Conservation (phyloP, 1,284 basidiomycete genomes). For the Fistulinella cinereoalba region DNA sequence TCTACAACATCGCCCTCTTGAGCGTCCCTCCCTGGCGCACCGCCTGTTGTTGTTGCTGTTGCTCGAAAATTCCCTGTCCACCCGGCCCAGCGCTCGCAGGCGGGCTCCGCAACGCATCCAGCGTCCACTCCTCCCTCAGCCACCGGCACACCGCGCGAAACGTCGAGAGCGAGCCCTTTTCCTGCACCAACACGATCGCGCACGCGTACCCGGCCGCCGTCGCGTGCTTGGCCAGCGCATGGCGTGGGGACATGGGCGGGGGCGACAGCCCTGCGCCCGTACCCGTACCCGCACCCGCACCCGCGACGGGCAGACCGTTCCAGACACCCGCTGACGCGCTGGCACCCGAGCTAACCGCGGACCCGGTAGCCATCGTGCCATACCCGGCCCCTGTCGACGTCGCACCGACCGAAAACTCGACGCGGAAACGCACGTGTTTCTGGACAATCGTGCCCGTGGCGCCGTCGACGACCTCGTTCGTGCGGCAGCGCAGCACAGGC, state of each 20-base stretch:
- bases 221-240: constrained; percentile 29
- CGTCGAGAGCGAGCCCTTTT: constrained; percentile 83
- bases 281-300: constrained; percentile 4
- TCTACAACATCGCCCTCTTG: constrained; percentile 16
- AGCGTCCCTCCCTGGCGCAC: constrained; percentile 8
- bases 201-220: constrained; percentile 26
- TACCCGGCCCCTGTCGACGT: too few species aligned
- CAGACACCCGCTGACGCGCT: not conserved
- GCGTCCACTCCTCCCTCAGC: constrained; percentile 64
- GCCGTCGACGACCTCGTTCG: constrained; percentile 55
- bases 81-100: constrained; percentile 7
- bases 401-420: constrained; percentile 68
- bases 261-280: constrained; percentile 17
- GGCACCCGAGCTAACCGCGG: not conserved
- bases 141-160: constrained; percentile 74
- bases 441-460: constrained; percentile 41
- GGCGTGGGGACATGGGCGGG: constrained; percentile 18
- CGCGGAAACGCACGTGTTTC: constrained; percentile 59
- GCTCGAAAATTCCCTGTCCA: constrained; percentile 22
- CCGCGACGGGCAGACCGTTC: not conserved
- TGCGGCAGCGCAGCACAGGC: constrained; percentile 58
- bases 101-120: constrained; percentile 35
- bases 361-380: too few species aligned
- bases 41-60: constrained; percentile 19
- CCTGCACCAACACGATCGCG: constrained; percentile 72